Evolutionary conservation across 805 yeast species (phyloP).

Genomic region (Candida quercuum): DNA sequence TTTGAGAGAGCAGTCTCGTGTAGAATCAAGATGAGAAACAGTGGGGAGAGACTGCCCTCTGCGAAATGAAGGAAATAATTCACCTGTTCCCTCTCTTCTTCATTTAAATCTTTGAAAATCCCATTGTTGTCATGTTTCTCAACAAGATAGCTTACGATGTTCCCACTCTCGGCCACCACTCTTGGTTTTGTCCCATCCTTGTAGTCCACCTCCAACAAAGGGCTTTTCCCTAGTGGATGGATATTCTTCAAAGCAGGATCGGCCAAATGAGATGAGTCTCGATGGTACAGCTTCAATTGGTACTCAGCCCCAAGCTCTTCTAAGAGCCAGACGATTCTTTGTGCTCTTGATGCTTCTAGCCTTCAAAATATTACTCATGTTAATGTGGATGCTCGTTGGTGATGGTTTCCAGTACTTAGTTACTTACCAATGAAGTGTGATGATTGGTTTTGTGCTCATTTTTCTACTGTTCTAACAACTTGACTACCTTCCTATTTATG

Average conservation of each 20-base stretch:
- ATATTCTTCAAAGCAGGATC: slow-evolving; percentile 43
- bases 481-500: too few relatives aligned
- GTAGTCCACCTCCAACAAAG: slow-evolving; percentile 46
- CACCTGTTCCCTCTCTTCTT: slow-evolving; percentile 36
- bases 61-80: slow-evolving; percentile 49
- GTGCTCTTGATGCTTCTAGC: slow-evolving; percentile 44
- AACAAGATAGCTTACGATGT: slow-evolving; percentile 48
- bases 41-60: slow-evolving; percentile 58
- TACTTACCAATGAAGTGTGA: slow-evolving; percentile 20
- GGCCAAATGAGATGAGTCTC: slow-evolving; percentile 42
- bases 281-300: slow-evolving; percentile 44
- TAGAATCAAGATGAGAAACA: slow-evolving; percentile 32
- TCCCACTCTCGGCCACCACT: slow-evolving; percentile 54
- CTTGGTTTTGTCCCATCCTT: slow-evolving; percentile 21
- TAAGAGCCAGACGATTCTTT: slow-evolving; percentile 56
- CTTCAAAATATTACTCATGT: slow-evolving; percentile 5
- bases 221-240: slow-evolving; percentile 62
- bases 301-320: slow-evolving; percentile 54
- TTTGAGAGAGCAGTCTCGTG: slow-evolving; percentile 32
- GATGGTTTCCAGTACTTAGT: background rate
- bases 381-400: background rate
- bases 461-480: too few relatives aligned
- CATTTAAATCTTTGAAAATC: slow-evolving; percentile 32
- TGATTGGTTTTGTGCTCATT: slow-evolving; percentile 5
- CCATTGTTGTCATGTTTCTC: slow-evolving; percentile 40